Evolutionary conservation across 2,329 filamentous ascomycete genomes (phyloP), one percentile per base, ranked within the genome.

Genomic region (Nemania diffusa): DNA sequence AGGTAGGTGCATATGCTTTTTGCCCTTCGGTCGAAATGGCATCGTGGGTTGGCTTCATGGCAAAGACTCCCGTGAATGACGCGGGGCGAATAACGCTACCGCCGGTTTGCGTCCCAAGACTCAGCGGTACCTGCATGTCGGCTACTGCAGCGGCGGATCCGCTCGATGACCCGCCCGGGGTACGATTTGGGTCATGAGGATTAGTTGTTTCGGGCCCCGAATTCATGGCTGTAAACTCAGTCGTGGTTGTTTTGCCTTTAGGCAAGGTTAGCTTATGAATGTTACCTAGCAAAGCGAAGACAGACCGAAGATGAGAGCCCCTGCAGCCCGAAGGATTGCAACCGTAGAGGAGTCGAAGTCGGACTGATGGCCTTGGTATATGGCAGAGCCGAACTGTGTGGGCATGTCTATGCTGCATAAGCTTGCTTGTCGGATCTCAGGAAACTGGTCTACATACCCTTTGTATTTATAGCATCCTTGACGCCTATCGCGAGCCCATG

Each of bases 11-110:
- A 17, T 27, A 50, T 11, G 24, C 27, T 27, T 50, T 50, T 27
- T 50, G 46, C 2, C 46, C 46, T 27, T 50, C 46, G 24, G 46
- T 50, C 27, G 46, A 50, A 8, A 50, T 50, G 20, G 46, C 46
- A 27, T 50, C 22, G 13, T 50, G 46, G 46, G 46, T 50, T 50
- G 46, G 46, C 46, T 50, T 50, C 46, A 50, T 50, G 24, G 46
- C 46, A 50, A 50, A 50, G 11, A 50, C 46, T 11, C 46, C 46
- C 6, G 46, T 26, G 5, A 50, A 50, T 6, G 46, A 50, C 17
- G 46, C 46, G 27, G 46, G 46, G 24, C 46, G 46, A 27, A 50
- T 50, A 50, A 50, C 27, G 46, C 46, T 50, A 27, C 46, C 46
- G 7, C 46, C 46, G 17, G 46, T 50, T 27, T 50, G 46, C 2